Conservation (phyloP, 179 eudicot species). For the Sideroxylon spinosum region DNA sequence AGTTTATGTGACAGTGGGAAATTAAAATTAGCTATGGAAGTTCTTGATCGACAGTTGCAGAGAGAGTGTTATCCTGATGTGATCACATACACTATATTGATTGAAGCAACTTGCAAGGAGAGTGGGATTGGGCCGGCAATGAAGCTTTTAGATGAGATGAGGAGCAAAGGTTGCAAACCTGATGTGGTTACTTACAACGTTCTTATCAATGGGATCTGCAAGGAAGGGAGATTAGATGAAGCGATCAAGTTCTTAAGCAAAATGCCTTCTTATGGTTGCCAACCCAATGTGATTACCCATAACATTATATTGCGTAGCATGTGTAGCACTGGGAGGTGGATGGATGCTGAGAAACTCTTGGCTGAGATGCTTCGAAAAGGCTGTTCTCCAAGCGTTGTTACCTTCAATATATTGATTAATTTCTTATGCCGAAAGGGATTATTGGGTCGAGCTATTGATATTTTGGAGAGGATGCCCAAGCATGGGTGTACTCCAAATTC, state of each 20-base stretch:
- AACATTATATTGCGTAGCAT: conserved; percentile 68
- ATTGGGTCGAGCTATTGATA: conserved; percentile 69
- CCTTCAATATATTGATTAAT: conserved; percentile 80
- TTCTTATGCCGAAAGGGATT: conserved; percentile 71
- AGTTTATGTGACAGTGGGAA: conserved; percentile 76
- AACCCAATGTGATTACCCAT: conserved; percentile 73
- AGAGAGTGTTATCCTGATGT: conserved; percentile 77
- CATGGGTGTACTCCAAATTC: conserved; percentile 79
- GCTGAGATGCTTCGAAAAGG: conserved; percentile 70
- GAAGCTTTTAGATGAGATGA: conserved; percentile 93
- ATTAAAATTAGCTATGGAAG: conserved; percentile 67
- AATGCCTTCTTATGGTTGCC: conserved; percentile 69
- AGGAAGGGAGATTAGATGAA: conserved; percentile 76
- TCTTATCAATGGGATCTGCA: conserved; percentile 82
- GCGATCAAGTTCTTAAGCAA: conserved; percentile 66
- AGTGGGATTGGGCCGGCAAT: conserved; percentile 76
- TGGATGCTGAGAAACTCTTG: conserved; percentile 76
- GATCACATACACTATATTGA: conserved; percentile 81
- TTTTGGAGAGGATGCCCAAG: conserved; percentile 72
- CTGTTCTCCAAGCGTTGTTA: conserved; percentile 70
- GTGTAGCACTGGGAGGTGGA: conserved; percentile 88
- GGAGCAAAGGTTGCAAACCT: conserved; percentile 74
- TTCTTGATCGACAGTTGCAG: conserved; percentile 54
- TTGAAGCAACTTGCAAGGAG: conserved; percentile 76
- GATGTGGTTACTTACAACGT: conserved; percentile 90